Percentiles rank a stretch among this genome's conserved stretches.
phyloP scores from a whole-genome alignment of 257 asterid genomes.

The Primulina huaijiensis region DNA sequence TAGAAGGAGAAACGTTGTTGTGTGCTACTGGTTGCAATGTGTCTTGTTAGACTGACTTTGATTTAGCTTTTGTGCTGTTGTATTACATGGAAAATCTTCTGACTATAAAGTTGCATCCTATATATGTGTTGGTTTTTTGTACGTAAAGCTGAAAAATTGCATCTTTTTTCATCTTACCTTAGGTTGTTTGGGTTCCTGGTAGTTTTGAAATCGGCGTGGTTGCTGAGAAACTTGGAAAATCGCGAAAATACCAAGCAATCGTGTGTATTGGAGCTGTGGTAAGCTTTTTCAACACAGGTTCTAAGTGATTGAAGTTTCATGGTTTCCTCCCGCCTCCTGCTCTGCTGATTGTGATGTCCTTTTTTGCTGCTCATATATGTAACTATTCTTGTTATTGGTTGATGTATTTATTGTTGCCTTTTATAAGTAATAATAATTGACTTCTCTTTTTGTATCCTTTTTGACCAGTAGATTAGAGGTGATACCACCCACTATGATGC shows the following conservation, averaged over 20 bases:
- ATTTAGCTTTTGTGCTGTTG: not conserved
- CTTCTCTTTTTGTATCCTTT: constrained; percentile 18
- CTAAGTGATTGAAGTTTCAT: not conserved
- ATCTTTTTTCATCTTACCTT: constrained; percentile 15
- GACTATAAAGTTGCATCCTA: not conserved
- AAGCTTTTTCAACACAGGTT: constrained; percentile 29
- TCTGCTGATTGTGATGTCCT: not conserved
- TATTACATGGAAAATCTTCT: not conserved
- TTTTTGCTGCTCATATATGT: not conserved
- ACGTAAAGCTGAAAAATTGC: constrained; percentile 7
- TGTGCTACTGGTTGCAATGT: not conserved
- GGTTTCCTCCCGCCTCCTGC: not conserved
- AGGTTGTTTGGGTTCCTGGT: constrained; percentile 99
- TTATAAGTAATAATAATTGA: constrained; percentile 3
- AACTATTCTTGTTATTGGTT: not conserved
- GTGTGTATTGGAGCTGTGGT: constrained; percentile 98
- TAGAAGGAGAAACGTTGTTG: not conserved
- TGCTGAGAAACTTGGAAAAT: constrained; percentile 84
- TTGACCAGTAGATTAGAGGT: constrained; percentile 66
- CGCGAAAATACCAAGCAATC: constrained; percentile 68
- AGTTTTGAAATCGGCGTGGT: constrained; percentile 79
- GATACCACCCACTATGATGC: constrained; percentile 96
- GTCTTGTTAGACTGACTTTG: not conserved
- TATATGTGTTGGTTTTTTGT: not conserved
- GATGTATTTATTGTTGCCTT: not conserved